Percentiles rank a stretch among this genome's conserved stretches.
These are phyloP conservation scores for Sphaerobolus stellatus DNA, from an alignment of 1,284 basidiomycete species.

Conservation along the genomic window DNA sequence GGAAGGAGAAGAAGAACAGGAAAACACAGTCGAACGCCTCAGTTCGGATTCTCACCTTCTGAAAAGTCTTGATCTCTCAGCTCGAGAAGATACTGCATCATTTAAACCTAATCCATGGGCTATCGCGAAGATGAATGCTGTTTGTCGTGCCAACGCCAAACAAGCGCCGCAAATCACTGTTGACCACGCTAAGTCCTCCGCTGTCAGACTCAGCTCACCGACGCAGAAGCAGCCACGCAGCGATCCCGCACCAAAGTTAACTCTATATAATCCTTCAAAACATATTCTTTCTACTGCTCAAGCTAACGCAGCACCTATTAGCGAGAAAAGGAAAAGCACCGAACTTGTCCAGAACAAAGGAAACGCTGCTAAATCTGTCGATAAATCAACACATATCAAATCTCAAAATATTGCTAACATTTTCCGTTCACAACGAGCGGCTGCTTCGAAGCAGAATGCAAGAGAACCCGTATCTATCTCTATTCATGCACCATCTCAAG, in stretches of 20 bases:
- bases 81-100: constrained; percentile 53
- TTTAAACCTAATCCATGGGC: constrained; percentile 74
- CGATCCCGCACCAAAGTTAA: neutral
- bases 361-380: no score
- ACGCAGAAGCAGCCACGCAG: neutral
- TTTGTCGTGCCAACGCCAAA: constrained; percentile 48
- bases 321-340: no score
- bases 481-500: no score
- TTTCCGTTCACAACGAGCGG: no score
- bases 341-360: no score
- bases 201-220: neutral
- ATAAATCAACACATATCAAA: no score
- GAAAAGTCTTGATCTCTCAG: constrained; percentile 58
- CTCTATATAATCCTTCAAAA: neutral
- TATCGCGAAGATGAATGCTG: constrained; percentile 72
- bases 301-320: neutral
- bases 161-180: no score
- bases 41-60: constrained; percentile 32
- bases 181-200: no score
- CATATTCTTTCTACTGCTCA: neutral
- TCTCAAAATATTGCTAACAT: no score
- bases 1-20: neutral
- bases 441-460: no score
- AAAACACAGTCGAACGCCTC: constrained; percentile 21
- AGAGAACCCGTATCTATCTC: no score